A percentile compares a stretch with the other conserved stretches of the same genome.
Conservation (phyloP, 2,329 filamentous ascomycete genomes). For the Pyricularia sp. region DNA sequence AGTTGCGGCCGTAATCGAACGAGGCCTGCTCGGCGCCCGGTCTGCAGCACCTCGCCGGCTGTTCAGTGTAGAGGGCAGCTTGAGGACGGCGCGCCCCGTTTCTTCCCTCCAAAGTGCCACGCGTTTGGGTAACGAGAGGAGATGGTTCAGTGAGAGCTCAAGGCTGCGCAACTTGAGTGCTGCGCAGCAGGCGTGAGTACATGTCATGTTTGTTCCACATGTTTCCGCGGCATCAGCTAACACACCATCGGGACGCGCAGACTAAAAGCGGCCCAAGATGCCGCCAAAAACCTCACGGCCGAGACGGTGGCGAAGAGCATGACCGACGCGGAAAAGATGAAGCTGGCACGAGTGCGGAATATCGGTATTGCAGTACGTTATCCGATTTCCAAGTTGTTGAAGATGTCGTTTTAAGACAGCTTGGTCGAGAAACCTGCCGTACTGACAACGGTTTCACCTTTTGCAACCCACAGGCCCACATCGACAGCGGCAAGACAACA, state of each 20-base stretch:
- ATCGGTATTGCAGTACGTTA: conserved; percentile 85
- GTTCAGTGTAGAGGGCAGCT: neutral
- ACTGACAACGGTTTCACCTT: neutral
- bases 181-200: conserved; percentile 28
- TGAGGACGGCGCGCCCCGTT: conserved; percentile 9
- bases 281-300: conserved; percentile 38
- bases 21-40: conserved; percentile 20
- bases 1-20: conserved; percentile 26
- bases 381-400: neutral
- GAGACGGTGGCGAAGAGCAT: conserved; percentile 68
- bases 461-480: conserved; percentile 60
- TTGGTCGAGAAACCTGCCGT: neutral
- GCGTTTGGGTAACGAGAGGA: conserved; percentile 16
- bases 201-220: neutral
- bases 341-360: conserved; percentile 78
- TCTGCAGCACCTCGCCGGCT: neutral
- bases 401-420: neutral
- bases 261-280: conserved; percentile 44
- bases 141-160: conserved; percentile 29
- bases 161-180: conserved; percentile 23
- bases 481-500: conserved; percentile 97
- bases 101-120: conserved; percentile 16
- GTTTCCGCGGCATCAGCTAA: neutral
- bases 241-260: conserved; percentile 14
- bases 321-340: conserved; percentile 65